A percentile compares a stretch with the other conserved stretches of the same genome.
Conservation (phyloP, 1,284 basidiomycete genomes). For the Cutaneotrichosporon spelunceum region DNA sequence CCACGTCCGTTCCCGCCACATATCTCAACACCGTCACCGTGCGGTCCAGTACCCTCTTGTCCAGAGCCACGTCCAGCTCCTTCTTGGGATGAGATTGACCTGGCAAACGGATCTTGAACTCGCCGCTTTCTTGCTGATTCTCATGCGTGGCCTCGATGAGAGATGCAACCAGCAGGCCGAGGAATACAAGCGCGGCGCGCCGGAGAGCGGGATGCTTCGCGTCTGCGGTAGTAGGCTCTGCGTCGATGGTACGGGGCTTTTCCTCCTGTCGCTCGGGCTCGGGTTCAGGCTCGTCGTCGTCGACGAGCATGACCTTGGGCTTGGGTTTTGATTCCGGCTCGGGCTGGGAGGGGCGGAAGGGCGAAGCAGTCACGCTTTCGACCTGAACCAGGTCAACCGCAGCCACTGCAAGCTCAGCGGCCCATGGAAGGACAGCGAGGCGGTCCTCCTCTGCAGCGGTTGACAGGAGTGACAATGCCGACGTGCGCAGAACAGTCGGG, state of each 20-base stretch:
- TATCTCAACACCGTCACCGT: constrained; percentile 67
- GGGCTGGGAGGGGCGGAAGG: constrained; percentile 1
- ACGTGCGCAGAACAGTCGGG: constrained; percentile 72
- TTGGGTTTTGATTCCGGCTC: constrained; percentile 7
- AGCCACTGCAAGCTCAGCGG: constrained; percentile 60
- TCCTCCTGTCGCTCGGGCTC: constrained; percentile 9
- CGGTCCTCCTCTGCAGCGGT: constrained; percentile 66
- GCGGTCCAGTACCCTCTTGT: constrained; percentile 53
- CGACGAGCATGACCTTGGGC: constrained; percentile 22
- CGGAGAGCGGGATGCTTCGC: constrained; percentile 73
- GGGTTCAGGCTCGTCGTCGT: constrained; percentile 26
- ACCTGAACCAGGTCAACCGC: constrained; percentile 76
- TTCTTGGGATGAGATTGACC: neutral
- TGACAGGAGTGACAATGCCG: constrained; percentile 75
- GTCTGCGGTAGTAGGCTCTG: constrained; percentile 57
- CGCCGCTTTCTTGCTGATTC: constrained; percentile 6
- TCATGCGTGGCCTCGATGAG: constrained; percentile 23
- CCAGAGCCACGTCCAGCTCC: neutral
- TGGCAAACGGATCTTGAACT: constrained; percentile 24
- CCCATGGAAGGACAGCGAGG: constrained; percentile 63
- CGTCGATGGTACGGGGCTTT: constrained; percentile 52
- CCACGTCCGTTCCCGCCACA: constrained; percentile 67
- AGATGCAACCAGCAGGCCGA: constrained; percentile 63
- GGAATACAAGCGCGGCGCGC: constrained; percentile 74
- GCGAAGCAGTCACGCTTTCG: constrained; percentile 56